Evolutionary conservation across 2,329 filamentous ascomycete species (phyloP).

Genomic region (Fusarium kyushuense): DNA sequence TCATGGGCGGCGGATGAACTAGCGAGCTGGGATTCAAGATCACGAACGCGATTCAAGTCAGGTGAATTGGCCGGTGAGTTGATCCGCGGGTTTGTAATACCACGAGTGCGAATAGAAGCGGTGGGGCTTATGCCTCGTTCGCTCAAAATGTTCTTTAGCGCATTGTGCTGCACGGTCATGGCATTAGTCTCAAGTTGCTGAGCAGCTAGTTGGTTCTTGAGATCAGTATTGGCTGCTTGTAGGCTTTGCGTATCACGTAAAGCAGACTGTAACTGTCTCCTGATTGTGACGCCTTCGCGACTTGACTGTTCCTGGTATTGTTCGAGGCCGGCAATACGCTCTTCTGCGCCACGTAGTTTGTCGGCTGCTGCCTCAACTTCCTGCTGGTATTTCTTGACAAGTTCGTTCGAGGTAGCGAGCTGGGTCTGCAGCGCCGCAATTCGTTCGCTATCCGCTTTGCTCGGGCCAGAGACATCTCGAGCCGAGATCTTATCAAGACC

Average conservation of each 20-base stretch:
- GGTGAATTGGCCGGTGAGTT: constrained; percentile 87
- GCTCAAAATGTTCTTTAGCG: constrained; percentile 89
- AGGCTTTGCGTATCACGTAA: constrained; percentile 87
- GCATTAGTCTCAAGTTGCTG: constrained; percentile 96
- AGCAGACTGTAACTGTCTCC: constrained; percentile 87
- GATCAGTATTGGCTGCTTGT: constrained; percentile 81
- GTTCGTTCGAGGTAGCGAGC: constrained; percentile 77
- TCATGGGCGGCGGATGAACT: constrained; percentile 83
- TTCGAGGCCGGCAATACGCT: constrained; percentile 95
- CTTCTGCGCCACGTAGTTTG: constrained; percentile 91
- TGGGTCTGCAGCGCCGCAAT: constrained; percentile 82
- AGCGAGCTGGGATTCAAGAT: constrained; percentile 89
- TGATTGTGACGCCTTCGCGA: constrained; percentile 88
- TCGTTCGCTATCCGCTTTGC: constrained; percentile 71
- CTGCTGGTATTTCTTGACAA: constrained; percentile 89
- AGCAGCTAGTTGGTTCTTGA: constrained; percentile 84
- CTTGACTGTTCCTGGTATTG: constrained; percentile 98
- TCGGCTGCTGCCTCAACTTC: constrained; percentile 89
- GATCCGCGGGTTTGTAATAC: constrained; percentile 76
- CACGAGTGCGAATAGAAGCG: constrained; percentile 76
- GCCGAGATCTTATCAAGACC: constrained; percentile 81
- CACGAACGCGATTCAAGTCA: constrained; percentile 81
- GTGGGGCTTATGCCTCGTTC: constrained; percentile 89
- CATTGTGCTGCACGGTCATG: constrained; percentile 89
- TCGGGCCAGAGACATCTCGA: constrained; percentile 62